Evolutionary conservation across 768 basidiomycete genomes (phyloP).

Genomic region (Rossbeevera mucosa): DNA sequence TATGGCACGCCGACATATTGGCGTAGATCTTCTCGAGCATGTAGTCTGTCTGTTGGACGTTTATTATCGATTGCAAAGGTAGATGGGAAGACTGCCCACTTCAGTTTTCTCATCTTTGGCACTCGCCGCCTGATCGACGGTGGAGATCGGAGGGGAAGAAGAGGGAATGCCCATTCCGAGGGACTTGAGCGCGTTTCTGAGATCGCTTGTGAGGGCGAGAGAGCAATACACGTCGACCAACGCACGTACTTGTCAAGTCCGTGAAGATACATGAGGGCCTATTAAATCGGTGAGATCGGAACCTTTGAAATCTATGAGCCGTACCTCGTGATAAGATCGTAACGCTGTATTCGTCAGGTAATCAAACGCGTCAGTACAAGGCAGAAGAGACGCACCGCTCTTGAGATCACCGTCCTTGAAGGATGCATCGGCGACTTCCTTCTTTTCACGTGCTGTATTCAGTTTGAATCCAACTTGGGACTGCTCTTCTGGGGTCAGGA

Average conservation of each 20-base stretch:
- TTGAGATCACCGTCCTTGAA: constrained; percentile 63
- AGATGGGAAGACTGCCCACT: constrained; percentile 33
- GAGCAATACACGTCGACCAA: constrained; percentile 1
- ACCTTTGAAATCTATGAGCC: background rate
- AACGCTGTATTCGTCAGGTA: constrained; percentile 47
- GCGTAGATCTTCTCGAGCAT: constrained; percentile 79
- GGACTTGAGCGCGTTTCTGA: constrained; percentile 53
- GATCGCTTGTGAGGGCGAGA: constrained; percentile 2
- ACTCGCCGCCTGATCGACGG: constrained; percentile 29
- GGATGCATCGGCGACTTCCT: constrained; percentile 60
- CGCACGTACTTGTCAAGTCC: constrained; percentile 78
- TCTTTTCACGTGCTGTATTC: constrained; percentile 58
- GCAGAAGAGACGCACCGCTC: constrained; percentile 44
- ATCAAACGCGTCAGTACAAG: constrained; percentile 2
- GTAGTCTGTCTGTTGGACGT: constrained; percentile 55
- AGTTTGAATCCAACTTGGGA: constrained; percentile 46
- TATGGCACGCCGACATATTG: constrained; percentile 81
- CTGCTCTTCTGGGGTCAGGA: constrained; percentile 16
- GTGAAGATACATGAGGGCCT: constrained; percentile 69
- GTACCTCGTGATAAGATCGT: constrained; percentile 67
- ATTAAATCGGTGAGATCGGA: constrained; percentile 7
- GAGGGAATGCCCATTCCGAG: constrained; percentile 36
- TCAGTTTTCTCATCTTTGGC: constrained; percentile 58
- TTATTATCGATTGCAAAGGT: background rate
- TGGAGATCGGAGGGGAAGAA: constrained; percentile 6